Evolutionary conservation across 2,329 filamentous ascomycete species (phyloP), one percentile per base, ranked within the genome.

Genomic region (Talaromyces sp.): DNA sequence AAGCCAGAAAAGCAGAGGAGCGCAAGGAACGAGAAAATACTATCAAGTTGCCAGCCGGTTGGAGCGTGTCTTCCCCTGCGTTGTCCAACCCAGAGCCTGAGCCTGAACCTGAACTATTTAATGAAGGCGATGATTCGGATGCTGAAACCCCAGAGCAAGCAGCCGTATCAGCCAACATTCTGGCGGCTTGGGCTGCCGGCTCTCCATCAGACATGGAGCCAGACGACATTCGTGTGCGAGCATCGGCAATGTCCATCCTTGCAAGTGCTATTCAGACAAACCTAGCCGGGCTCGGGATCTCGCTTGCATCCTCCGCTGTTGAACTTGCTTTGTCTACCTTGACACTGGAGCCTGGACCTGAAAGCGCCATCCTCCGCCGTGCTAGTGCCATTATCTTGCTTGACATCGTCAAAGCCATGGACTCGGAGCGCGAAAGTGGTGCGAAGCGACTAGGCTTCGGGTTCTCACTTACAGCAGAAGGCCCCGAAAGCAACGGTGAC

Each of bases 191-290:
- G 76, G 75, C 73, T 4, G 71, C 73, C 3, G 76, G 76, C 19
- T 70, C 75, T 3, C 62, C 69, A 0, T 64, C 69, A 9, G 75
- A 78, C 56, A 66, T 71, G 25, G 71, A 76, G 27, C 76, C 76
- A n/a, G 77, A 79, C 58, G 77, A 79, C 60, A 69, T 79, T 1
- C 77, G 77, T 13, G 67, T 73, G 1, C 72, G 77, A 4, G 70
- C 77, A n/a, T 79, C 77, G 1, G 77, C 77, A 15, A 67, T 79
- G 3, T 79, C 77, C 2, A 75, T 79, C 32, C 70, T 79, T 4
- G 75, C 75, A 4, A 75, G 73, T 1, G 76, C 75, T 0, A 70
- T 78, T 1, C 71, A 75, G 54, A 76, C 72, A 7, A 78, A 78
- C 59, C 68, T 78, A 53, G 61, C 68, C 15, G 77, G 75, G 2